A percentile compares a stretch with the other conserved stretches of the same genome.
Evolutionary conservation across 345 rosid genomes (phyloP).

Genomic region (Syzygium aqueum): DNA sequence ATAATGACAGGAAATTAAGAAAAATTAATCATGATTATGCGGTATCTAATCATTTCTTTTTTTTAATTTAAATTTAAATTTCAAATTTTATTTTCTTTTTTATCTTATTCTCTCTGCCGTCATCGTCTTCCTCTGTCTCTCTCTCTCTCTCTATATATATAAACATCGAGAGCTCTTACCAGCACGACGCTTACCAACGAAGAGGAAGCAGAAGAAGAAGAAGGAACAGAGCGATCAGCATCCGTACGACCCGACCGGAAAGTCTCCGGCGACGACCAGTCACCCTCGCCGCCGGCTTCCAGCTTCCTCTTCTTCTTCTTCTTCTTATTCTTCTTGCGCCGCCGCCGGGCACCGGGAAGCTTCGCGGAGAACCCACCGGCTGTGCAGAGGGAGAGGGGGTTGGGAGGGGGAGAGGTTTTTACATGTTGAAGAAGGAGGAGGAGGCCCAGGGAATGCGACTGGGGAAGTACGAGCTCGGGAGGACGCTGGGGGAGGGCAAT

Average conservation of each 20-base stretch:
- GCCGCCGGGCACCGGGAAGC: too few relatives aligned
- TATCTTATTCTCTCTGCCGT: not conserved
- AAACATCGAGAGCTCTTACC: not conserved
- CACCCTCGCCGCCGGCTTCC: too few relatives aligned
- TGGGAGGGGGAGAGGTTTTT: not conserved
- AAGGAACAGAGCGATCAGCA: not conserved
- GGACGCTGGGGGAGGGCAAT: conserved; percentile 90
- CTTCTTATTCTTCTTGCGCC: too few relatives aligned
- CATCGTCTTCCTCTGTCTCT: not conserved
- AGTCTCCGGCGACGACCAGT: not conserved
- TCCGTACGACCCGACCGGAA: not conserved
- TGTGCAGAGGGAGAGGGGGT: not conserved
- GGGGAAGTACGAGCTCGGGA: conserved; percentile 85
- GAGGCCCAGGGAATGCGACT: conserved; percentile 54
- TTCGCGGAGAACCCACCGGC: not conserved
- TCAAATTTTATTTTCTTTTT: not conserved
- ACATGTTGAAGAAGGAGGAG: conserved; percentile 3
- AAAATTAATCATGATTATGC: not conserved
- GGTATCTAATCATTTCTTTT: not conserved
- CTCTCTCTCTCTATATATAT: not conserved
- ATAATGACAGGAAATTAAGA: not conserved
- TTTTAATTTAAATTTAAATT: not conserved
- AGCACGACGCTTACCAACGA: not conserved
- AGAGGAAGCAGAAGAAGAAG: not conserved
- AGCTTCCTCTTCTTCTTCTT: too few relatives aligned